Conservation (phyloP, 805 yeast genomes). For the Suhomyces sp. region DNA sequence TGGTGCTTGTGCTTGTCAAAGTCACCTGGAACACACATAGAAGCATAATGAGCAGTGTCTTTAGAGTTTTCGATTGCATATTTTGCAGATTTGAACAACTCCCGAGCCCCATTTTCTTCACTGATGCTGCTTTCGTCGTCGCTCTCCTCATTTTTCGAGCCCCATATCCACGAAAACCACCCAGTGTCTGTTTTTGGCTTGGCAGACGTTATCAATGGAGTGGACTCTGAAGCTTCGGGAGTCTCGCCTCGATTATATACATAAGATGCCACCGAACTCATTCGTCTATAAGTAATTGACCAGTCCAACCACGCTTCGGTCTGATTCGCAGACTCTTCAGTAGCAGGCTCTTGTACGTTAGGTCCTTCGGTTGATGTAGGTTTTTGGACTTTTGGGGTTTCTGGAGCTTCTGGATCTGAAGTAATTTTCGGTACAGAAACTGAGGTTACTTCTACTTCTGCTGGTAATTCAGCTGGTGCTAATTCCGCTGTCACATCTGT, state of each 20-base stretch:
- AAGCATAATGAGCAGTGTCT: constrained; percentile 35
- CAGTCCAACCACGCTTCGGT: constrained; percentile 9
- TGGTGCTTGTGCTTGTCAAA: neutral
- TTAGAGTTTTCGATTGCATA: constrained; percentile 29
- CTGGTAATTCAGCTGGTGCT: neutral
- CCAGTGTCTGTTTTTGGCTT: neutral
- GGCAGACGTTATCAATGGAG: neutral
- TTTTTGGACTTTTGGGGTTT: neutral
- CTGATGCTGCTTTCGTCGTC: constrained; percentile 14
- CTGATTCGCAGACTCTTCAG: neutral
- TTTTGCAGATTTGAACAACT: constrained; percentile 30
- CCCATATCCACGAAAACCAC: constrained; percentile 30
- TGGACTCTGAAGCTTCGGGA: neutral
- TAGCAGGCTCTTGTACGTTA: neutral
- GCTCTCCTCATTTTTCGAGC: constrained; percentile 8
- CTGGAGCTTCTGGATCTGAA: neutral
- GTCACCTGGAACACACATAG: constrained; percentile 12
- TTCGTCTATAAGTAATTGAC: constrained; percentile 11
- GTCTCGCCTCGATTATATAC: constrained; percentile 6
- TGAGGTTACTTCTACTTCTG: neutral
- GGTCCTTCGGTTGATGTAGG: neutral
- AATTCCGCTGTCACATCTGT: neutral
- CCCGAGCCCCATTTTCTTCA: constrained; percentile 16
- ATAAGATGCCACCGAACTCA: constrained; percentile 13
- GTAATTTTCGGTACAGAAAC: neutral